Evolutionary conservation across 2,329 filamentous ascomycete species (phyloP), one percentile per base, ranked within the genome.

Genomic region (Bipolaris cookei): DNA sequence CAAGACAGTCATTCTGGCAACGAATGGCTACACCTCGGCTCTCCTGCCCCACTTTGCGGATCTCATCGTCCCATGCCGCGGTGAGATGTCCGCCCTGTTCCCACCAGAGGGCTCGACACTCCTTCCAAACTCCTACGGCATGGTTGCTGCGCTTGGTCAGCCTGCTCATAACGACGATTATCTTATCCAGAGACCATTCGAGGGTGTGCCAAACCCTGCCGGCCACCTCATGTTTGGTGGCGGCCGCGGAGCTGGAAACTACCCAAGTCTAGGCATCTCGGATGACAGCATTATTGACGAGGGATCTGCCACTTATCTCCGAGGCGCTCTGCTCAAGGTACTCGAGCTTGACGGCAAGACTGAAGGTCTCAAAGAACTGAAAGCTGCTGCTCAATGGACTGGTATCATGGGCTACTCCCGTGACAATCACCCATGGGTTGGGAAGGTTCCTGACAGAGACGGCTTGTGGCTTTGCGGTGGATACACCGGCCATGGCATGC

Each of bases 11-110:
- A 82, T 97, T 16, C 83, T 96, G 14, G 89, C 91, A 4, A 94
- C 90, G 0, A 97, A 97, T 70, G 93, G 82, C 3, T 96, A 96
- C 75, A 93, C 91, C 0, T 91, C 90, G 1, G 83, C 88, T 58
- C 81, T 97, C 3, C 78, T 94, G 1, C 90, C 90, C 0, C 71
- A 79, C 32, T 88, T 94, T 65, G 80, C 84, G 7, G 85, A 88
- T 62, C 81, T 92, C 7, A 89, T 96, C 61, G 85, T 93, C 2
- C 93, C 93, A 0, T 87, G 90, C 2, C 82, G 90, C 21, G 92
- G 90, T 1, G 87, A 93, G 69, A 86, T 93, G 77, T 84, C 84
- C 39, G 84, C 88, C 0, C 81, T 93, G 18, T 67, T 82, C 3
- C 88, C 89, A 4, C 86, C 87, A 0, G 68, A 72, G 11, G 59